Base-by-base conservation (phyloP, 2,329 filamentous ascomycete species). In the Fonsecaea pugnacius region DNA sequence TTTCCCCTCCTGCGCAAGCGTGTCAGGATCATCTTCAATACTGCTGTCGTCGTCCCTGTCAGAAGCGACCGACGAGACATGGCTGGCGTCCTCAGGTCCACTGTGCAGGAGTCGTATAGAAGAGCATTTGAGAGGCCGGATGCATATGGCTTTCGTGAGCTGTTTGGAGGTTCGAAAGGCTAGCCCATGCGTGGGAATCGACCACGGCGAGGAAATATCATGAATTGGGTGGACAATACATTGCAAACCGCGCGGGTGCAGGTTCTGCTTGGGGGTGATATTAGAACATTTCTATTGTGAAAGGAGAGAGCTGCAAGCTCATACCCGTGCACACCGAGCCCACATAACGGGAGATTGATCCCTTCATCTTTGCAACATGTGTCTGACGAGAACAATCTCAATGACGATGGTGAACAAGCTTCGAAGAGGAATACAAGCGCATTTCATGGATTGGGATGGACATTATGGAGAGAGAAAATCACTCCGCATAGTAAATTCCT, bases 341-440 rank as follows among this genome's bases (percentile, higher is more conserved):
- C 58, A 52, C 63, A 65, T 65, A 4, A 30, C 53, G 63, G 32
- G 12, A 48, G 18, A 18, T 53, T 50, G 54, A 52, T 4, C 10
- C 38, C 43, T 14, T 65, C 63, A 65, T 65, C 30, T 60, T 62
- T 33, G 60, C 61, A 60, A 58, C 55, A 58, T 58, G 38, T 58
- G 43, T 48, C 43, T 24, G 18, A 16, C 21, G 43, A 48, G 43
- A 48, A 27, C 18, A 27, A 48, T 24, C 52, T 40, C 36, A 32
- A 58, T 27, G 27, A 58, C 18, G 27, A 10, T 21, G 3, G 18
- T 55, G 32, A 14, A 35, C 32, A 10, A 18, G 32, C n/a, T 21
- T n/a, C 21, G 2, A 14, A 7, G 12, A 18, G 32, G n/a, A 5
- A 53, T 14, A 53, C 32, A n/a, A 12, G 16, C 24, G 10, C 27